Conservation (phyloP, 2,329 filamentous ascomycete species). For the Coleophoma eucalyptorum region DNA sequence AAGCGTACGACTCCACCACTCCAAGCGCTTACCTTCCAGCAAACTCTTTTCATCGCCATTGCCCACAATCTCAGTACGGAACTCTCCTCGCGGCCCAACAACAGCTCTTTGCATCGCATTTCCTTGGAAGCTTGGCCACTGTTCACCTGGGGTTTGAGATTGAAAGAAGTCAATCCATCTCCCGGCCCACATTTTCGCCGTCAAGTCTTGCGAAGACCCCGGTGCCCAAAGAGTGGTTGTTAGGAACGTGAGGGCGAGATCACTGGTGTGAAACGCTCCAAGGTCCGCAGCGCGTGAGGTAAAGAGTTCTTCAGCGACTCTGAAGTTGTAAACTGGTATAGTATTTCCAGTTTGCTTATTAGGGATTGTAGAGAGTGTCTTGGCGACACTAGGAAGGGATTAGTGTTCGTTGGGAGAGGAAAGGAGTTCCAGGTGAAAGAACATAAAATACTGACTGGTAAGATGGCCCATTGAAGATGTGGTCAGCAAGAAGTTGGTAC, state of each 20-base stretch:
- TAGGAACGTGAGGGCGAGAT: background rate
- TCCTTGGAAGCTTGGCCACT: background rate
- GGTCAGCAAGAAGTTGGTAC: background rate
- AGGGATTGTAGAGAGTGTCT: background rate
- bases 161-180: background rate
- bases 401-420: background rate
- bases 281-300: background rate
- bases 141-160: background rate
- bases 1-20: background rate
- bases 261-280: background rate
- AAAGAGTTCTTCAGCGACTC: background rate
- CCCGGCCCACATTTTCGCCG: background rate
- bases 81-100: background rate
- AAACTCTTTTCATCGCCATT: background rate
- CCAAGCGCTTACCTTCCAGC: background rate
- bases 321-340: background rate
- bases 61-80: background rate
- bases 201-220: background rate
- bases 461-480: background rate
- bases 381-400: background rate
- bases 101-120: background rate
- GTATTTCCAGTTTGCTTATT: background rate
- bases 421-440: background rate
- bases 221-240: background rate
- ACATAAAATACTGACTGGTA: background rate